These are phyloP conservation scores for Colletotrichum sp. DNA, from an alignment of 2,329 filamentous ascomycete genomes.

Conservation along the genomic window DNA sequence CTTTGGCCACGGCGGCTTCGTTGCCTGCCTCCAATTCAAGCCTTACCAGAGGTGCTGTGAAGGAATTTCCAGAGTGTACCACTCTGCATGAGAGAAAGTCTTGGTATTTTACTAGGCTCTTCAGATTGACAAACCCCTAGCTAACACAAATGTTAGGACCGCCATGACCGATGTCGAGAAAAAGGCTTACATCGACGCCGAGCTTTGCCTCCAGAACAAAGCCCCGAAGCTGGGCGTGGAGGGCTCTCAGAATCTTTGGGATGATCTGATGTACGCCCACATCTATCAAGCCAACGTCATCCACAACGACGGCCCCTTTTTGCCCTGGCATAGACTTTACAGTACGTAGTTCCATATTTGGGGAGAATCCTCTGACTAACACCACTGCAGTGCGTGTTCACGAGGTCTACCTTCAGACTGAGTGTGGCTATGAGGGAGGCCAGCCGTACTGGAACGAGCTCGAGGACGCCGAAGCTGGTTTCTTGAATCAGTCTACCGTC, in stretches of 20 bases:
- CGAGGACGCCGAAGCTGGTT: neutral
- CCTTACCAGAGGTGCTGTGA: neutral
- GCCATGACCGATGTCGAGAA: slow-evolving; percentile 15
- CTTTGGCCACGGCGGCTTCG: neutral
- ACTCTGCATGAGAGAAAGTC: neutral
- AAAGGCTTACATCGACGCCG: slow-evolving; percentile 18
- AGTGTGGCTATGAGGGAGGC: slow-evolving; percentile 31
- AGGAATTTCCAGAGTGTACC: neutral
- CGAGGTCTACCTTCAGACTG: slow-evolving; percentile 27
- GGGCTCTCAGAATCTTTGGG: neutral
- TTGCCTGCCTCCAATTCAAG: neutral
- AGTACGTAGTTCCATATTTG: neutral
- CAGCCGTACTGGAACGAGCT: slow-evolving; percentile 25
- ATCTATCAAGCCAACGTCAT: neutral
- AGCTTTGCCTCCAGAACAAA: slow-evolving; percentile 14
- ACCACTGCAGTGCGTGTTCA: slow-evolving; percentile 26
- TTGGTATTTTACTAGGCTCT: neutral
- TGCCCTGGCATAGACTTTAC: neutral
- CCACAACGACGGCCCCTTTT: neutral
- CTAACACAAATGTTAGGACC: neutral
- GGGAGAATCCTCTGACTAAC: neutral
- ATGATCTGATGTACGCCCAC: neutral
- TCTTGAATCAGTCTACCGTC: neutral
- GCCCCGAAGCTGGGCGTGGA: neutral
- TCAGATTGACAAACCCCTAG: neutral